These are phyloP conservation scores for Pulveroboletus sp. DNA, from an alignment of 1,284 basidiomycete genomes.

Conservation along the genomic window DNA sequence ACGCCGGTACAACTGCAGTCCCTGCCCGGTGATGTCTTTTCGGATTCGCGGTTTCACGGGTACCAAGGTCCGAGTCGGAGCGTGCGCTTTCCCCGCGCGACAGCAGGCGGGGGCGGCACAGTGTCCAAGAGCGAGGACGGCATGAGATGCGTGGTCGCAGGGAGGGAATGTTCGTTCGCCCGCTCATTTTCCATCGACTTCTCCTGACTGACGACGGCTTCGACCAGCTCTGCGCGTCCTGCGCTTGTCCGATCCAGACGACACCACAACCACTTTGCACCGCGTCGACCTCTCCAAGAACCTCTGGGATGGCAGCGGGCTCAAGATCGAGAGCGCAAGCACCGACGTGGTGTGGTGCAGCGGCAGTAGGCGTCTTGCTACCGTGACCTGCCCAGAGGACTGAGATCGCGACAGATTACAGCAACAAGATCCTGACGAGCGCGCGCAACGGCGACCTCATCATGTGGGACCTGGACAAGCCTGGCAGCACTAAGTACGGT, in stretches of 20 bases:
- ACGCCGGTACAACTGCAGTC: conserved; percentile 7
- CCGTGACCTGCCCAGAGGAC: background rate
- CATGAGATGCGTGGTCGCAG: conserved; percentile 64
- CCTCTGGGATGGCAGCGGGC: conserved; percentile 68
- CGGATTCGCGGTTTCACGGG: conserved; percentile 48
- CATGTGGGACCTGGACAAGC: conserved; percentile 80
- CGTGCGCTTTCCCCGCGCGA: conserved; percentile 57
- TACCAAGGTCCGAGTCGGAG: conserved; percentile 48
- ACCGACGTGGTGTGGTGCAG: conserved; percentile 84
- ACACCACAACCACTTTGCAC: conserved; percentile 41
- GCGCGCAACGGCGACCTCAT: conserved; percentile 83
- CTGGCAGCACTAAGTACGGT: conserved; percentile 73
- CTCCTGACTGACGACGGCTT: conserved; percentile 14
- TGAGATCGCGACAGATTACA: conserved; percentile 52
- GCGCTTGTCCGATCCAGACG: conserved; percentile 50
- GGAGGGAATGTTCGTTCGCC: conserved; percentile 64
- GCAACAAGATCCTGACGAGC: conserved; percentile 80
- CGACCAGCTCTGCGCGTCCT: conserved; percentile 64
- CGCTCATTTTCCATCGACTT: conserved; percentile 1
- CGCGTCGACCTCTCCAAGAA: conserved; percentile 69
- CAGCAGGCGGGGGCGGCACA: conserved; percentile 59
- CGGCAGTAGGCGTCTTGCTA: conserved; percentile 54
- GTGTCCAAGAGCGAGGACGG: conserved; percentile 70
- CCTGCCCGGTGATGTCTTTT: conserved; percentile 36
- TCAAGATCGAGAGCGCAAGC: conserved; percentile 73